phyloP scores from a whole-genome alignment of 164 flowering plant species.

The Liquidambar formosana region DNA sequence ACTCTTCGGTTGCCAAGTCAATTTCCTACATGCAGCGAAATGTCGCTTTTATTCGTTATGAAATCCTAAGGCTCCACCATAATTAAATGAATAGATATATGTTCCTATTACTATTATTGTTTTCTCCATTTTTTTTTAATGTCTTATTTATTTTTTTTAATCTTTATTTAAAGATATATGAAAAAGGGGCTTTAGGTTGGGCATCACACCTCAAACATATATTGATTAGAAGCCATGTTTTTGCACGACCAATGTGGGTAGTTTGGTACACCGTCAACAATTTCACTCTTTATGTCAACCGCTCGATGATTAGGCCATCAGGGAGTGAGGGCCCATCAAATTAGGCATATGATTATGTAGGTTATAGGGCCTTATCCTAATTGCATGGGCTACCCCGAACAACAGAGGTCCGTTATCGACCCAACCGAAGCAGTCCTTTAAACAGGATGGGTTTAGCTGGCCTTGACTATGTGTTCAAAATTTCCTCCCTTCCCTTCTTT shows the following conservation, averaged over 20 bases:
- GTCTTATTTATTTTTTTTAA: too few relatives aligned
- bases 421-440: too few relatives aligned
- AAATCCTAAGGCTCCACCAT: conserved; percentile 7
- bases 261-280: conserved; percentile 9
- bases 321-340: neutral
- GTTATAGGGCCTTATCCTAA: too few relatives aligned
- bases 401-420: too few relatives aligned
- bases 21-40: conserved; percentile 14
- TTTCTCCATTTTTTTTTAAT: neutral
- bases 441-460: too few relatives aligned
- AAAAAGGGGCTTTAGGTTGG: conserved; percentile 13
- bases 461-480: too few relatives aligned
- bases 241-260: neutral
- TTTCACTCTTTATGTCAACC: neutral
- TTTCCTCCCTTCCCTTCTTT: too few relatives aligned
- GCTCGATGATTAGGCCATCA: neutral
- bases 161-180: neutral
- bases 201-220: conserved; percentile 13
- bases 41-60: conserved; percentile 21
- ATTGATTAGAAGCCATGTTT: conserved; percentile 6
- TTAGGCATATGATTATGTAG: too few relatives aligned
- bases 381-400: too few relatives aligned
- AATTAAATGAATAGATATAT: neutral
- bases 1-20: conserved; percentile 30
- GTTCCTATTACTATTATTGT: too few relatives aligned